Evolutionary conservation across 345 rosid species (phyloP).

Genomic region (Balakata baccata): DNA sequence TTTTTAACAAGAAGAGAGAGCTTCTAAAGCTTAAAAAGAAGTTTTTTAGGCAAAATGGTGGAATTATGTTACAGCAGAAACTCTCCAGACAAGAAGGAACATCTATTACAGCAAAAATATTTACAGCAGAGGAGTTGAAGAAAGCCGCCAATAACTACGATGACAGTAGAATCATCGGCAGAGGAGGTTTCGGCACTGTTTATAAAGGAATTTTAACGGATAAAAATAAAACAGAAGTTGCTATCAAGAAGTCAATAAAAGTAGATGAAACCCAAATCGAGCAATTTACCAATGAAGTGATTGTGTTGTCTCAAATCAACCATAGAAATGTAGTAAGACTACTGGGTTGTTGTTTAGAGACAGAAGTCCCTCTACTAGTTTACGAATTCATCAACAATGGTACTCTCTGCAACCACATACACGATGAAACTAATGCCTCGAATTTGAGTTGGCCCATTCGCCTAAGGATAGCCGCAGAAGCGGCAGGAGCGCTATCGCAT

Average conservation of each 20-base stretch:
- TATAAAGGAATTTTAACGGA: slow-evolving; percentile 13
- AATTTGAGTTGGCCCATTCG: slow-evolving; percentile 27
- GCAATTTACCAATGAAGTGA: slow-evolving; percentile 18
- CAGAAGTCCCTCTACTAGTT: slow-evolving; percentile 12
- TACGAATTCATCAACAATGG: slow-evolving; percentile 26
- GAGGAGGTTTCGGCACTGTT: slow-evolving; percentile 20
- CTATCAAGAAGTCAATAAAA: slow-evolving; percentile 8
- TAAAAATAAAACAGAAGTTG: slow-evolving; percentile 10
- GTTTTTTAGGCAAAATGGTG: slow-evolving; percentile 19
- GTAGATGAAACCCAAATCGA: slow-evolving; percentile 8
- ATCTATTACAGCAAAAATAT: slow-evolving; percentile 2
- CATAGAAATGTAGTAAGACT: slow-evolving; percentile 20
- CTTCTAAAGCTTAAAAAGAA: neutral
- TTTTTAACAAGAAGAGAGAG: neutral
- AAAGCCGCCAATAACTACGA: slow-evolving; percentile 8
- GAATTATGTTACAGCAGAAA: slow-evolving; percentile 6
- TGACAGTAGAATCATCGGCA: slow-evolving; percentile 11
- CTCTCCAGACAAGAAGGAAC: neutral
- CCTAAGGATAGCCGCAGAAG: slow-evolving; percentile 35
- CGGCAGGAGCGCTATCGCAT: slow-evolving; percentile 37
- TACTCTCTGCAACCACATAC: slow-evolving; percentile 7
- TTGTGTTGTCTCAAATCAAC: slow-evolving; percentile 19
- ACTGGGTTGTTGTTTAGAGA: slow-evolving; percentile 18
- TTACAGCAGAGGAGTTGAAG: slow-evolving; percentile 13
- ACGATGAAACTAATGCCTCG: neutral